Percentiles rank a stretch among this genome's conserved stretches.
Conservation (phyloP, 1,284 basidiomycete species). For the Entoloma clypeatum region DNA sequence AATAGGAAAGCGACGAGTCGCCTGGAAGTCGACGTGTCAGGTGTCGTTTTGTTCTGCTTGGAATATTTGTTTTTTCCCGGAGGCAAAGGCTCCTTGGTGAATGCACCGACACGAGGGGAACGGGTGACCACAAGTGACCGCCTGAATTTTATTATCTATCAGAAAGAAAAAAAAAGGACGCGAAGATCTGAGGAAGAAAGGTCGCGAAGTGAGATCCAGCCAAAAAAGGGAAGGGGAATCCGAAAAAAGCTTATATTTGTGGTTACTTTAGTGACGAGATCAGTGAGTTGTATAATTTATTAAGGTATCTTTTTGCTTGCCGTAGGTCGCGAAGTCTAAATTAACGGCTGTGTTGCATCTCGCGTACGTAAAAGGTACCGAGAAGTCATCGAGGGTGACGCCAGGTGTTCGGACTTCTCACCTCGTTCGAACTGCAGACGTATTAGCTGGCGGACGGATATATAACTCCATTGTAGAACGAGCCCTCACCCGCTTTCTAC, state of each 20-base stretch:
- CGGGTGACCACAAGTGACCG: no score
- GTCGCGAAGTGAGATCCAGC: neutral
- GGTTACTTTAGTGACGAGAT: constrained; percentile 15
- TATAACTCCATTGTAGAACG: constrained; percentile 34
- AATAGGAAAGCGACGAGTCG: neutral
- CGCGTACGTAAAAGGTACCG: constrained; percentile 39
- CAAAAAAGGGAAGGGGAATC: constrained; percentile 1
- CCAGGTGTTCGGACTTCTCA: constrained; percentile 40
- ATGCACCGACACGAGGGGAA: no score
- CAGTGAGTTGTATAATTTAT: no score
- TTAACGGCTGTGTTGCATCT: constrained; percentile 33
- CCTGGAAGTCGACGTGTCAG: neutral
- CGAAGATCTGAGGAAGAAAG: constrained; percentile 16
- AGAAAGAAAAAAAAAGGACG: constrained; percentile 21
- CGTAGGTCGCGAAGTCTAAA: constrained; percentile 28
- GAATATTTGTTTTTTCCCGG: constrained; percentile 10
- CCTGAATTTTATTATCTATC: constrained; percentile 17
- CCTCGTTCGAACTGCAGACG: constrained; percentile 35
- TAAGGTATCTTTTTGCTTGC: constrained; percentile 16
- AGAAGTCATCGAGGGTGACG: constrained; percentile 35
- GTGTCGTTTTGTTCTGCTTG: constrained; percentile 13
- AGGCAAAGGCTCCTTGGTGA: no score
- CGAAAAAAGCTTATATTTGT: no score
- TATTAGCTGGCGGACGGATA: constrained; percentile 37
- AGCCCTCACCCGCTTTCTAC: constrained; percentile 27